These are phyloP conservation scores for Solanum chilense DNA, from an alignment of 257 asterid genomes.

Conservation along the genomic window DNA sequence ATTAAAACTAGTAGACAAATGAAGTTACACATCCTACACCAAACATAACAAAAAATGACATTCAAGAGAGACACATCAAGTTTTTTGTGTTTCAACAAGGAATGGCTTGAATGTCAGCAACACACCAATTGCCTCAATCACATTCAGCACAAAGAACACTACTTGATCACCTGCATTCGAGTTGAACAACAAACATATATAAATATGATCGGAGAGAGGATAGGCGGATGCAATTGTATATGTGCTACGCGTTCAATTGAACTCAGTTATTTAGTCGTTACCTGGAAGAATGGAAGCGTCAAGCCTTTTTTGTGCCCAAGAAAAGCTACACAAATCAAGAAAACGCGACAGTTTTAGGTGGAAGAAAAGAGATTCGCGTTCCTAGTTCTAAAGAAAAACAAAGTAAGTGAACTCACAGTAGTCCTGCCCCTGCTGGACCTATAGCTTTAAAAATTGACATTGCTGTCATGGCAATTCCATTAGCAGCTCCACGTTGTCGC, in stretches of 20 bases:
- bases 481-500: constrained; percentile 78
- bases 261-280: constrained; percentile 1
- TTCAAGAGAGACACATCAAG: not conserved
- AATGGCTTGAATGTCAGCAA: constrained; percentile 23
- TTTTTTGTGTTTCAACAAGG: not conserved
- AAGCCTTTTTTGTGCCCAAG: constrained; percentile 61
- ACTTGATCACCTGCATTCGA: constrained; percentile 16
- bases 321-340: constrained; percentile 34
- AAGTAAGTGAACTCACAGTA: constrained; percentile 46
- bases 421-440: constrained; percentile 89
- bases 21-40: not conserved
- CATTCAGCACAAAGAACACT: constrained; percentile 30
- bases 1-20: not conserved
- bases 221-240: not conserved
- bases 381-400: not conserved
- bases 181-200: not conserved
- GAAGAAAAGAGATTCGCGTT: not conserved
- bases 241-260: not conserved
- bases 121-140: constrained; percentile 21
- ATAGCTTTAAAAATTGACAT: constrained; percentile 77
- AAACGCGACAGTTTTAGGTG: not conserved
- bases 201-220: not conserved
- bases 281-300: constrained; percentile 59
- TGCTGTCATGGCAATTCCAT: constrained; percentile 77
- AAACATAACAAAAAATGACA: not conserved